Base-by-base conservation (phyloP, 495 filamentous ascomycete species). In the Aspergillus wentii region DNA sequence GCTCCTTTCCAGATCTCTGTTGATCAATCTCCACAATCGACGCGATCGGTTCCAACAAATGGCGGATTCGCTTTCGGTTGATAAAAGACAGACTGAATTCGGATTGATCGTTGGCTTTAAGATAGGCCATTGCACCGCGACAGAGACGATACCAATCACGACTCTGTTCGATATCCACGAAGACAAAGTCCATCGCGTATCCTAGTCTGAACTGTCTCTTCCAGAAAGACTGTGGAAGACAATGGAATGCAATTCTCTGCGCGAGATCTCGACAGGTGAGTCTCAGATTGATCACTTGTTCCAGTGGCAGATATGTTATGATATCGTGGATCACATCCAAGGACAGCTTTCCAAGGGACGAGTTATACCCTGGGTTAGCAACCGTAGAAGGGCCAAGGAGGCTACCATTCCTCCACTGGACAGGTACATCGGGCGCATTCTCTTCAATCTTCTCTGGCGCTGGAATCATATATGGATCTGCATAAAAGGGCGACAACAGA, bases 131-230 rank as follows among this genome's bases (percentile, higher is more conserved):
- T 33, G 30, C 20, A n/a, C 30, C 30, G 17, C 30, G 30, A 33
- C 20, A 33, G 4, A 33, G 20, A 33, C 30, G 30, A n/a, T 18
- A 33, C 30, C 30, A 33, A 14, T 33, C 30, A 4, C 30, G 30
- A 6, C 11, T 17, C 2, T 33, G 30, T 14, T 33, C 30, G 9
- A 33, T 5, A 18, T 33, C 30, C 3, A 18, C 16, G 8, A 33
- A 33, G 6, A 33, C 16, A 10, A 33, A 33, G n/a, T 19, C 30
- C 30, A 33, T 33, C 5, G 8, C 4, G 16, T 33, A 10, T 16
- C 30, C 30, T 2, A 1, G 15, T 1, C 16, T 19, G n/a, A 33
- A 33, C 17, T 33, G 30, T 19, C 30, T 10, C 15, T 33, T 33
- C 30, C 30, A 33, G n/a, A 18, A 33, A 18, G 30, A 33, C 30